Percentiles rank a stretch among this genome's conserved stretches.
Conservation (phyloP, 192 early-diverging fungal genomes). For the Piromyces sp. region DNA sequence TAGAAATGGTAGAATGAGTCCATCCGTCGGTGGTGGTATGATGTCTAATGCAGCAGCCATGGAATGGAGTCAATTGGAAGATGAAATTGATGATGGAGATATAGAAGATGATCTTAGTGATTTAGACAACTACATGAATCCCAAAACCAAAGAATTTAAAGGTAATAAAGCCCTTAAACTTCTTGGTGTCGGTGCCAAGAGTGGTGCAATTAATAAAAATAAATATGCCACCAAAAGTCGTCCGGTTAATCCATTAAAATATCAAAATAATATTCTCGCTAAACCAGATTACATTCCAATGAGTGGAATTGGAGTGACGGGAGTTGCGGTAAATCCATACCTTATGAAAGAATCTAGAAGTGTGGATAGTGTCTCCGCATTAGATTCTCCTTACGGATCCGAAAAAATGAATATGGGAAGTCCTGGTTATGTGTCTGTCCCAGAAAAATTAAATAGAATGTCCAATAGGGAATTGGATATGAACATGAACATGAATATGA, state of each 20-base stretch:
- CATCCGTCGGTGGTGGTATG: background rate
- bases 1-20: background rate
- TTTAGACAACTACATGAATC: background rate
- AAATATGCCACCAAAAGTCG: too few species aligned
- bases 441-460: background rate
- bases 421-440: background rate
- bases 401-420: background rate
- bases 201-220: background rate
- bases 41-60: background rate
- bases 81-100: background rate
- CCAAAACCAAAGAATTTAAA: background rate
- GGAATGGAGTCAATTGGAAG: background rate
- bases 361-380: background rate
- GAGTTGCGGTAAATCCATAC: background rate
- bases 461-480: background rate
- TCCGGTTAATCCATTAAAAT: background rate
- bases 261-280: background rate
- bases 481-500: background rate
- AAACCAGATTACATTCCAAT: background rate
- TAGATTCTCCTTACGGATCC: background rate
- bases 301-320: background rate
- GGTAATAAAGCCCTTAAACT: background rate
- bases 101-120: background rate
- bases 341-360: background rate
- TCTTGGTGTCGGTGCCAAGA: background rate